Evolutionary conservation across 768 basidiomycete species (phyloP), one percentile per base, ranked within the genome.

Genomic region (Amanita subjunquillea): DNA sequence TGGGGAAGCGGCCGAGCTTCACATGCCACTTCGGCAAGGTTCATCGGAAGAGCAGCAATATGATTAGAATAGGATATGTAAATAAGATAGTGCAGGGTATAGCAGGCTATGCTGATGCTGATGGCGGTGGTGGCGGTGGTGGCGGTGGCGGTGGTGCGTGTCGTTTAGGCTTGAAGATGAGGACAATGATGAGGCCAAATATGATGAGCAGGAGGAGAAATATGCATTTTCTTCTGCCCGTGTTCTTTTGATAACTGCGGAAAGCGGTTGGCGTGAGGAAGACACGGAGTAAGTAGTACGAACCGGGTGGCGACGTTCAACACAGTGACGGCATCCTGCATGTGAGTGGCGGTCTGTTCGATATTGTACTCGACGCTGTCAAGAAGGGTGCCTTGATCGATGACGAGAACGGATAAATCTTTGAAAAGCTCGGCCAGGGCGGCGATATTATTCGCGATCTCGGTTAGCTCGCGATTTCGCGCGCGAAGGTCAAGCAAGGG

Each of bases 281-380:
- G 49, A 50, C 55, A 42, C 44, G 27, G 27, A 22, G 54, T 59
- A 37, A 48, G 25, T 22, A 48, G 53, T 37, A 9, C 34, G 54
- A 62, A 91, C 91, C 75, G 74, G 50, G 87, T 88, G 4, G 96
- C 96, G 12, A 80, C 73, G 52, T 85, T 72, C 46, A 99, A 73
- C 59, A 96, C 92, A 60, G 81, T 79, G 36, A 87, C 92, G 20
- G 93, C 91, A 42, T 89, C 88, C 51, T 83, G 68, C 64, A 94
- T 76, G 48, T 91, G 81, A 30, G 79, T 78, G 15, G 86, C 86
- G 4, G 94, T 90, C 66, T 89, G 85, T 66, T 97, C 92, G 49
- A 99, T 88, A 65, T 99, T 99, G 70, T 91, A 99, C 68, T 99
- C 96, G 52, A 98, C 79, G 36, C 91, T 92, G 68, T 98, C 96